Base-by-base conservation (phyloP, 768 basidiomycete species). In the Calvatia gigantea region DNA sequence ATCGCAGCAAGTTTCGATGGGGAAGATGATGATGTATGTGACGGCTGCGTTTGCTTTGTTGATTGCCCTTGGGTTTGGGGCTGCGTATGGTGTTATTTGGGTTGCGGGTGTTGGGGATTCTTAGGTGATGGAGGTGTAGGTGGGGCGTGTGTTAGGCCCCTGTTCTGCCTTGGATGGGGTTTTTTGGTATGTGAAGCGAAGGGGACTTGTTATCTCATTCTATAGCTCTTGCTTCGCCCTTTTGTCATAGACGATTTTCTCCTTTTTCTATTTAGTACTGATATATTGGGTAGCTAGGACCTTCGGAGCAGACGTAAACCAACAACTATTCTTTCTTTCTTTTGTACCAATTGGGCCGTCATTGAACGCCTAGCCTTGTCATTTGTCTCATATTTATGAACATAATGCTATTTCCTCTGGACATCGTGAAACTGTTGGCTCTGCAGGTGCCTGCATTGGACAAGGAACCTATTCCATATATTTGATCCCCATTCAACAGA, bases 11-110 rank as follows among this genome's bases (percentile, higher is more conserved):
- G 48, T 61, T 1, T 49, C 58, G 23, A 52, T 60, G 45, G 38
- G 51, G 6, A 69, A 71, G 60, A 31, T 71, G 51, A 51, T 64
- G 28, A 38, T 73, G 46, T 75, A 71, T 53, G 62, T 74, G 12
- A 62, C 28, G 25, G 67, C 63, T 37, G 69, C 64, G 32, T 61
- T 69, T 29, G 59, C 45, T 17, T 37, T 67, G 21, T 39, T 73
- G n/a, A 23, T 67, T 8, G 57, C 56, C 12, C n/a, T 67, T 17
- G 60, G 60, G 11, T 52, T 60, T n/a, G 63, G 45, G 4, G 53
- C 66, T 17, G 58, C 70, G n/a, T 67, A 57, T 43, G 56, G 56
- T 7, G 59, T 70, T 23, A 44, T 68, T 25, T 29, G 53, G 51
- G 9, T 54, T 37, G n/a, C 51, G 27, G 58, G 57, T 21, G 52